Conservation (phyloP, 2,329 filamentous ascomycete genomes). For the Lachnellula subtilissima region DNA sequence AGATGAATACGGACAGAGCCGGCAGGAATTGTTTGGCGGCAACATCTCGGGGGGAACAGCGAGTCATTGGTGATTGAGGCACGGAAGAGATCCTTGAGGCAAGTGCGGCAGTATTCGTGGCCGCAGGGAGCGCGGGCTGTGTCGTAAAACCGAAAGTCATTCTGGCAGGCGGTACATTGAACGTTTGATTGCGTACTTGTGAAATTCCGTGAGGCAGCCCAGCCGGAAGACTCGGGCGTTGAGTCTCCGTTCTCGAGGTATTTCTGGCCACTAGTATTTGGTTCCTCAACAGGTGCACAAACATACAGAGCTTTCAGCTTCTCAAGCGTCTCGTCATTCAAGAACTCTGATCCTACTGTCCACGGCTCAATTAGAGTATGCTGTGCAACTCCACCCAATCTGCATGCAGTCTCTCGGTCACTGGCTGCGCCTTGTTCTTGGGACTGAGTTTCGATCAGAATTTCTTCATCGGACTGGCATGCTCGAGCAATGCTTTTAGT, state of each 20-base stretch:
- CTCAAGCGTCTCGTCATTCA: conserved; percentile 18
- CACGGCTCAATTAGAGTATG: background rate
- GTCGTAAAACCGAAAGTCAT: conserved; percentile 11
- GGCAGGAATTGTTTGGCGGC: conserved; percentile 37
- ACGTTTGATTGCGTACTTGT: background rate
- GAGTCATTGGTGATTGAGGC: conserved; percentile 43
- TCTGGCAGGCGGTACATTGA: conserved; percentile 14
- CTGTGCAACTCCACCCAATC: conserved; percentile 3
- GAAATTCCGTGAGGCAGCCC: background rate
- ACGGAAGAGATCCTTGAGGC: conserved; percentile 43
- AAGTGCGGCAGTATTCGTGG: conserved; percentile 49
- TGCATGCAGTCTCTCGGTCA: conserved; percentile 15
- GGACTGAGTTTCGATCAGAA: conserved; percentile 3
- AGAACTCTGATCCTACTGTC: conserved; percentile 1
- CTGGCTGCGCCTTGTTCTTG: conserved; percentile 13
- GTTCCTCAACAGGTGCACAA: background rate
- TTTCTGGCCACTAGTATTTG: background rate
- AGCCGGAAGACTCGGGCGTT: background rate
- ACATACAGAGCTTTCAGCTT: conserved; percentile 19
- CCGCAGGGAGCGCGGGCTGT: conserved; percentile 32
- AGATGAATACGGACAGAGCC: conserved; percentile 34
- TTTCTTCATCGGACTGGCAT: conserved; percentile 19
- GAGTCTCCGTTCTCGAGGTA: conserved; percentile 6
- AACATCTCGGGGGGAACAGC: conserved; percentile 53
- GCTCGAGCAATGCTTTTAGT: conserved; percentile 21